Conservation (phyloP, 2,329 filamentous ascomycete genomes). For the Mollisiaceae sp. region DNA sequence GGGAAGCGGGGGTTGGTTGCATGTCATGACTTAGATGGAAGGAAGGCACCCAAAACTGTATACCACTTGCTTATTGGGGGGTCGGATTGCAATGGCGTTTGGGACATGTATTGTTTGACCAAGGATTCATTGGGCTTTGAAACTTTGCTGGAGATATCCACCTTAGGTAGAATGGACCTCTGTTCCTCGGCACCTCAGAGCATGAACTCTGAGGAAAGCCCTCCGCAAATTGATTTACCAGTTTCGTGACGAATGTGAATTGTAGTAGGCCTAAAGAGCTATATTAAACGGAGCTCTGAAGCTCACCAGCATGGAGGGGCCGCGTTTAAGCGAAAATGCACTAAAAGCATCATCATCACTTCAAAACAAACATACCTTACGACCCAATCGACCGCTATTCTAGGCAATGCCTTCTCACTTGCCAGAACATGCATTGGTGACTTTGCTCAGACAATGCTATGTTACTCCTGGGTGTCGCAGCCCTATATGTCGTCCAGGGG, state of each 20-base stretch:
- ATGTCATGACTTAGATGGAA: conserved; percentile 14
- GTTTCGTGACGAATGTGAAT: too few species aligned
- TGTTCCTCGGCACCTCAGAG: conserved; percentile 35
- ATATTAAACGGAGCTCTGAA: background rate
- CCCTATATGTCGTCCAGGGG: conserved; percentile 8
- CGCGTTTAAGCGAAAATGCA: conserved; percentile 24
- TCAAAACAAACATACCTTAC: conserved; percentile 9
- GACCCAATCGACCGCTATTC: conserved; percentile 7
- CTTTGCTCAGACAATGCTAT: conserved; percentile 37
- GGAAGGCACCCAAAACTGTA: conserved; percentile 24
- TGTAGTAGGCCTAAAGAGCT: background rate
- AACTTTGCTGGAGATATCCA: conserved; percentile 10
- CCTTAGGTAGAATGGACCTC: conserved; percentile 37
- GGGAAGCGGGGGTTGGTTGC: conserved; percentile 7
- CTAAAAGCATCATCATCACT: conserved; percentile 16
- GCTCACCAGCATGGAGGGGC: conserved; percentile 1
- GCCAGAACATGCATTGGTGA: conserved; percentile 36
- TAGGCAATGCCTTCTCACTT: conserved; percentile 37
- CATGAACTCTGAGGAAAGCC: conserved; percentile 34
- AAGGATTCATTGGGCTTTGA: conserved; percentile 12
- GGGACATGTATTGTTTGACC: conserved; percentile 13
- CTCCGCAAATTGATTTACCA: background rate
- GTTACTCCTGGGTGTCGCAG: conserved; percentile 31
- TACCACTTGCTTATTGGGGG: conserved; percentile 21
- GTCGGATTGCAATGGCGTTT: conserved; percentile 21